Conservation (phyloP, 2,329 filamentous ascomycete species). For the Dendryphion nanum region DNA sequence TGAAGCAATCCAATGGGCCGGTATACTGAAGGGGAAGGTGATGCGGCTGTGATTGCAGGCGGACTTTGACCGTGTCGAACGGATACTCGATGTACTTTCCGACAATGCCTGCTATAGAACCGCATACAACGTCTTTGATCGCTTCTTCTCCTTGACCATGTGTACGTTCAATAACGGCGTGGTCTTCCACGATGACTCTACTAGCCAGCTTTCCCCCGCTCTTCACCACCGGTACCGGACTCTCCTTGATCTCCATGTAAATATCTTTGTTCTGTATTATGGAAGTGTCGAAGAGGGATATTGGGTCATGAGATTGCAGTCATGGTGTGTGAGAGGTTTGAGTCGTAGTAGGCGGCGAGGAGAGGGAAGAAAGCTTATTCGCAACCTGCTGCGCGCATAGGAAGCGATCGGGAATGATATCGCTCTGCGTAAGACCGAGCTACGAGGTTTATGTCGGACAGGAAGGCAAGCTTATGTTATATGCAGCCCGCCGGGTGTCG, state of each 20-base stretch:
- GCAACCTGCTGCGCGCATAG: constrained; percentile 8
- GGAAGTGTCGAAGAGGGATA: constrained; percentile 3
- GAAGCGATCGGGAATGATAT: too few relatives aligned
- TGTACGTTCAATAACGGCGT: constrained; percentile 11
- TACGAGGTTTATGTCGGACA: constrained; percentile 21
- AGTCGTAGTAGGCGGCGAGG: constrained; percentile 23
- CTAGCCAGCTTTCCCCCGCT: constrained; percentile 22
- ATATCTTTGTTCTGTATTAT: constrained; percentile 5
- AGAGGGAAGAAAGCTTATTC: constrained; percentile 18
- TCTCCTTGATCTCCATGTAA: constrained; percentile 33
- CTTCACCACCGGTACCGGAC: constrained; percentile 30
- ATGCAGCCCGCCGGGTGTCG: too few relatives aligned
- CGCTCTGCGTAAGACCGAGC: too few relatives aligned
- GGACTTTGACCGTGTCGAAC: constrained; percentile 97
- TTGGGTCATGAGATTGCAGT: constrained; percentile 15
- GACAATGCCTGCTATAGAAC: constrained; percentile 84
- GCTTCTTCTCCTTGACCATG: constrained; percentile 60
- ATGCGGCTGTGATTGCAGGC: constrained; percentile 92
- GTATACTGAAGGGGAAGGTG: constrained; percentile 76
- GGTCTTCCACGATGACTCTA: constrained; percentile 19
- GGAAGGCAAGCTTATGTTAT: constrained; percentile 13
- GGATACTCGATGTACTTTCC: constrained; percentile 98
- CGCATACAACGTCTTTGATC: constrained; percentile 82
- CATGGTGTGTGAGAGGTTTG: constrained; percentile 18
- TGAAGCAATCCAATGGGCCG: constrained; percentile 90